These are phyloP conservation scores for Apostasia ramifera DNA, from an alignment of 106 monocot genomes.

Conservation along the genomic window DNA sequence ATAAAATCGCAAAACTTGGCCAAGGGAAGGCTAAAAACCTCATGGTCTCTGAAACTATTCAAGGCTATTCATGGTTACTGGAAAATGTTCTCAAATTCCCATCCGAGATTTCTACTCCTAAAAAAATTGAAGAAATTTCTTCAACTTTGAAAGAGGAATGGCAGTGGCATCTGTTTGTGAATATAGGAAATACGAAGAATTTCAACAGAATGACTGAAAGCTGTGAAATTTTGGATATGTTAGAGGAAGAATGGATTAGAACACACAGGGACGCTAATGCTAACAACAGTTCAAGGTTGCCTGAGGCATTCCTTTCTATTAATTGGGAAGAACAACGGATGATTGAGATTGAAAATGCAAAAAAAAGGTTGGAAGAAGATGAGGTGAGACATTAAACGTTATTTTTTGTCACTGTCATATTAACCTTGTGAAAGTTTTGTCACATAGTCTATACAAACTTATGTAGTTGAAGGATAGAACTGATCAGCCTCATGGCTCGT, in stretches of 20 bases:
- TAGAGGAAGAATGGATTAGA: conserved; percentile 57
- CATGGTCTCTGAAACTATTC: conserved; percentile 69
- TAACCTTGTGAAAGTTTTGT: conserved; percentile 8
- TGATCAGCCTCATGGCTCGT: conserved; percentile 76
- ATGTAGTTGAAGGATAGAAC: conserved; percentile 83
- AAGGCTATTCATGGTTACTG: conserved; percentile 65
- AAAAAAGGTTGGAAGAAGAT: conserved; percentile 71
- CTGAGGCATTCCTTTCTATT: conserved; percentile 55
- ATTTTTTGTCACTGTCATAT: conserved; percentile 11
- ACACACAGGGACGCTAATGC: conserved; percentile 25
- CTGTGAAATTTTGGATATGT: conserved; percentile 36
- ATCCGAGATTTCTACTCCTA: conserved; percentile 60
- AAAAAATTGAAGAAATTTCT: conserved; percentile 41
- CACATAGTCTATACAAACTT: conserved; percentile 19
- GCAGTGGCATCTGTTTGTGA: conserved; percentile 72
- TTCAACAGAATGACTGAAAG: conserved; percentile 15
- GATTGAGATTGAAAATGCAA: conserved; percentile 35
- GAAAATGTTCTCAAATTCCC: conserved; percentile 72
- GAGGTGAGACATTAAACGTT: conserved; percentile 47
- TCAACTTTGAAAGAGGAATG: conserved; percentile 50
- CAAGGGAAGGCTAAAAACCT: conserved; percentile 58
- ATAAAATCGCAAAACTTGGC: conserved; percentile 50
- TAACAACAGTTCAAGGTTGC: conserved; percentile 16
- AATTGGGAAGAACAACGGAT: conserved; percentile 70
- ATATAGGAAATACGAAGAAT: conserved; percentile 20